Base-by-base conservation (phyloP, 345 rosid genomes). In the Salix viminalis region DNA sequence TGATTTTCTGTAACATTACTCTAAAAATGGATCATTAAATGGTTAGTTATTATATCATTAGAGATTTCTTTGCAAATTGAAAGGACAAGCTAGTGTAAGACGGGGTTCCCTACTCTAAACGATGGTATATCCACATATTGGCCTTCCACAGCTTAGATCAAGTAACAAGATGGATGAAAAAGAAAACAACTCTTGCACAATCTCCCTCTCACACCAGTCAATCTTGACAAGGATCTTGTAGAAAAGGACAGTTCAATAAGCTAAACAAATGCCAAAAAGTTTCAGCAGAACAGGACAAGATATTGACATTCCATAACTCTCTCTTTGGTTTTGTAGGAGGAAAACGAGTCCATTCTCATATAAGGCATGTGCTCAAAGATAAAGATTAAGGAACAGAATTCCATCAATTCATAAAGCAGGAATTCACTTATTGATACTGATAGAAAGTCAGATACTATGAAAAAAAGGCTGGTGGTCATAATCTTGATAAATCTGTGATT, bases 91-190 rank as follows among this genome's bases (percentile, higher is more conserved):
- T 72, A 34, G 77, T 52, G 77, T 52, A 71, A 19, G 41, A 78
- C n/a, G 85, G 72, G 85, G 80, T 75, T 82, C 85, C 85, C 79
- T 52, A 61, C 68, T 73, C 67, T 60, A 76, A 61, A 12, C 66
- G 32, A 44, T 39, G 75, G 75, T 67, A 73, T 64, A 54, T 52
- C 69, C 23, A 70, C 61, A 46, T 76, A 48, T 39, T 8, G 54
- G 32, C 77, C 66, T 9, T 44, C 52, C 19, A 67, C 77, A 30
- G 68, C 68, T 80, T 15, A 76, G 74, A 52, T 69, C 70, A 65
- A 76, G 16, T 60, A 24, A 72, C 65, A 66, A 30, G 61, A 75
- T 54, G 36, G 44, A 34, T 65, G 70, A 46, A 65, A 62, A 74
- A 19, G 71, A 74, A 70, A 48, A 12, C 46, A 48, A 62, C 11